A percentile compares a stretch with the other conserved stretches of the same genome.
Conservation (phyloP, 2,329 filamentous ascomycete species). For the Penicillium decumbens region DNA sequence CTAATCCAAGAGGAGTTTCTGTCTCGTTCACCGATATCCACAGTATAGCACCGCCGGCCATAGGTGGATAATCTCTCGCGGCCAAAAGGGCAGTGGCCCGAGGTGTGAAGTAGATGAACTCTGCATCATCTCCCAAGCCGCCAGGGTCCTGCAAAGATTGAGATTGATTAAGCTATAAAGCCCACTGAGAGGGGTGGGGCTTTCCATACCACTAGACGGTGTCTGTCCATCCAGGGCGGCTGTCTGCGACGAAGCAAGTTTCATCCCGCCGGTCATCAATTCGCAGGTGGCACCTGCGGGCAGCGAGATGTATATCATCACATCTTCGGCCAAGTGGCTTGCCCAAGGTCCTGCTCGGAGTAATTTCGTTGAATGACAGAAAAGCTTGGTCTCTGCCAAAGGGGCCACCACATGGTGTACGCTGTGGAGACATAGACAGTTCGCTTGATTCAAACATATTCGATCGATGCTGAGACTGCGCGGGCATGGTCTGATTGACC, state of each 20-base stretch:
- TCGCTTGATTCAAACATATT: neutral
- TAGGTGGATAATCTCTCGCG: slow-evolving; percentile 23
- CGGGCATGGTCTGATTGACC: neutral
- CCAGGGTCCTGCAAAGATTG: slow-evolving; percentile 6
- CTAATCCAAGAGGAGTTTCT: slow-evolving; percentile 18
- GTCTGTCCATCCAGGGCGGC: slow-evolving; percentile 21
- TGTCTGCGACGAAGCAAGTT: slow-evolving; percentile 29
- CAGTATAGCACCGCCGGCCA: slow-evolving; percentile 7
- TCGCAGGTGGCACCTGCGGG: slow-evolving; percentile 8
- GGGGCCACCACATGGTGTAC: neutral
- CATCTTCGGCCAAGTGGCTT: neutral
- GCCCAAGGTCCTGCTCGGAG: slow-evolving; percentile 4
- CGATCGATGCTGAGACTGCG: neutral
- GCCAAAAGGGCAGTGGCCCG: slow-evolving; percentile 17
- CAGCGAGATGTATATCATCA: slow-evolving; percentile 4
- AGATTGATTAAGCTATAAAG: slow-evolving; percentile 16
- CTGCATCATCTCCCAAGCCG: slow-evolving; percentile 10
- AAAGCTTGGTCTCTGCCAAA: slow-evolving; percentile 5
- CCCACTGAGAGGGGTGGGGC: neutral
- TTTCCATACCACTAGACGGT: slow-evolving; percentile 15
- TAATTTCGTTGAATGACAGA: slow-evolving; percentile 4
- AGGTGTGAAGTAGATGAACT: slow-evolving; percentile 31
- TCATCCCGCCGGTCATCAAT: slow-evolving; percentile 17
- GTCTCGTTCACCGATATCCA: slow-evolving; percentile 10
- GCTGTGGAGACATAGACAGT: neutral